These are phyloP conservation scores for Jackrogersella multiformis DNA, from an alignment of 495 filamentous ascomycete species.

Conservation along the genomic window DNA sequence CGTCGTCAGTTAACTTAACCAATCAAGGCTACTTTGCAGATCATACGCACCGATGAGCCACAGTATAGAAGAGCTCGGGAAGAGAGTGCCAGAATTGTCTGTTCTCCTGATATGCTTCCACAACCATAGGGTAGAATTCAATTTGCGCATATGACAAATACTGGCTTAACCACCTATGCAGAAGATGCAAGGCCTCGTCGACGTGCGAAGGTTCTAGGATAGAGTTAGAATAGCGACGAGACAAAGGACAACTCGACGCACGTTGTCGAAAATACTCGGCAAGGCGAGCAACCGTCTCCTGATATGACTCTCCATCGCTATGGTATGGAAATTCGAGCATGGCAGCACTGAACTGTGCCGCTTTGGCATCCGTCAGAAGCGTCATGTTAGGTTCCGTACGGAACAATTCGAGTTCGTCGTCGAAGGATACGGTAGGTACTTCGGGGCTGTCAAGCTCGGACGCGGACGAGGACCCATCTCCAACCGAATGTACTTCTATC, in stretches of 20 bases:
- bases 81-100: conserved; percentile 45
- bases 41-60: conserved; percentile 37
- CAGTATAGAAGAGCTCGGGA: conserved; percentile 40
- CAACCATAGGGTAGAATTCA: conserved; percentile 29
- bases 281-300: conserved; percentile 50
- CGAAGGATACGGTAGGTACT: conserved; percentile 45
- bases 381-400: conserved; percentile 29
- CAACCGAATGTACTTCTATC: conserved; percentile 35
- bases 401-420: conserved; percentile 48
- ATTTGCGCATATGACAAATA: conserved; percentile 49
- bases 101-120: conserved; percentile 52
- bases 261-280: conserved; percentile 51
- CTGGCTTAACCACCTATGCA: conserved; percentile 56
- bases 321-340: conserved; percentile 54
- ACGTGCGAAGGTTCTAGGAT: conserved; percentile 49
- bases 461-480: conserved; percentile 48
- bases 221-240: conserved; percentile 23
- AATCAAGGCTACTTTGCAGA: background rate
- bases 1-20: conserved; percentile 5
- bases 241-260: conserved; percentile 35
- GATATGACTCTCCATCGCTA: conserved; percentile 48
- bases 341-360: conserved; percentile 41
- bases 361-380: conserved; percentile 34
- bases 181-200: conserved; percentile 48
- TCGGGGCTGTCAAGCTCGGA: conserved; percentile 53